Evolutionary conservation across 495 filamentous ascomycete genomes (phyloP).

Genomic region (Aspergillus ostianus): DNA sequence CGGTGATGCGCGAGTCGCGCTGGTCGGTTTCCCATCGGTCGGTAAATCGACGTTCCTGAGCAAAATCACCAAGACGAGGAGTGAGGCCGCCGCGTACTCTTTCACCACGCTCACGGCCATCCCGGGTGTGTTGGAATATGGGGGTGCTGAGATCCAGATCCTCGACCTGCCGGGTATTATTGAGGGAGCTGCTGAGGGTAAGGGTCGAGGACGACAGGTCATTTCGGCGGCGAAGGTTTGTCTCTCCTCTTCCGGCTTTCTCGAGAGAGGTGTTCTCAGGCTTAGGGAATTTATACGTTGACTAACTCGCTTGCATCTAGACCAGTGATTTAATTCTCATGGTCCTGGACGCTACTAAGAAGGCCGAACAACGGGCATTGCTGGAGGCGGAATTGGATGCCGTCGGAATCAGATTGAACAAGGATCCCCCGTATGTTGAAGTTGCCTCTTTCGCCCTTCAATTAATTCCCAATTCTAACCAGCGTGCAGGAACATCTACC

Average conservation of each 20-base stretch:
- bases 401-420: conserved; percentile 92
- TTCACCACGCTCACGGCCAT: conserved; percentile 99
- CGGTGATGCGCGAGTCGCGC: conserved; percentile 93
- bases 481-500: conserved; percentile 80
- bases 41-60: conserved; percentile 98
- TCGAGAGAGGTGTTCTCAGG: background rate
- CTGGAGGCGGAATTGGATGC: conserved; percentile 93
- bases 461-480: conserved; percentile 18
- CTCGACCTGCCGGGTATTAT: conserved; percentile 99
- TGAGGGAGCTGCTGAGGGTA: conserved; percentile 93
- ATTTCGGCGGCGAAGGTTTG: conserved; percentile 89
- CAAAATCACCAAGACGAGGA: conserved; percentile 98
- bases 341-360: conserved; percentile 96
- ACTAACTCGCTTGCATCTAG: conserved; percentile 36
- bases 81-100: conserved; percentile 92
- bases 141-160: conserved; percentile 96
- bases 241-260: background rate
- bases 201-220: conserved; percentile 93
- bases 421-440: conserved; percentile 74
- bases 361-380: conserved; percentile 86
- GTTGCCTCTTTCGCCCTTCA: background rate
- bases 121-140: conserved; percentile 96
- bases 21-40: conserved; percentile 97
- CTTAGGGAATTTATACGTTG: too few relatives aligned
- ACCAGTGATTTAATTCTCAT: conserved; percentile 97